These are phyloP conservation scores for Cyberlindnera suaveolens DNA, from an alignment of 805 yeast species.

Conservation along the genomic window DNA sequence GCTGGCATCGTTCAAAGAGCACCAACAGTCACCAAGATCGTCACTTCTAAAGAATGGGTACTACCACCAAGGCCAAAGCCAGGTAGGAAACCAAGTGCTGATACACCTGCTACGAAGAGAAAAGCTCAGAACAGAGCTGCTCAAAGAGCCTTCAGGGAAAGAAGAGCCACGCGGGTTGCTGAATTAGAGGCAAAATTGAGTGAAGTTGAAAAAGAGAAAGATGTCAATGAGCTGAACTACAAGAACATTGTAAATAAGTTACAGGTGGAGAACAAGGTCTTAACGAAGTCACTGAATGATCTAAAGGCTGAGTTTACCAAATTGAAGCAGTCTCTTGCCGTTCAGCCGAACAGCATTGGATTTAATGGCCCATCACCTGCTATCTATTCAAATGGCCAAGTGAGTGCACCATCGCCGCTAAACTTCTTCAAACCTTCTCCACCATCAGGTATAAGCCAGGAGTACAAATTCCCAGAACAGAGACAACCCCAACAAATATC, in stretches of 20 bases:
- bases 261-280: constrained; percentile 29
- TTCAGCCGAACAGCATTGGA: constrained; percentile 11
- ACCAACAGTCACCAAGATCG: constrained; percentile 38
- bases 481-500: background rate
- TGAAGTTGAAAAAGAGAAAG: constrained; percentile 63
- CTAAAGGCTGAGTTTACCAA: constrained; percentile 22
- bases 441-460: constrained; percentile 15
- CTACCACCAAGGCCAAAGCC: constrained; percentile 77
- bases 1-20: background rate
- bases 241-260: constrained; percentile 18
- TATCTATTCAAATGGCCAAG: constrained; percentile 20
- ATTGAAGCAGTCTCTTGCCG: constrained; percentile 12
- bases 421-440: constrained; percentile 44
- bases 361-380: constrained; percentile 19
- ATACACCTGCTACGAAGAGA: constrained; percentile 77
- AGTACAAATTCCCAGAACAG: constrained; percentile 5
- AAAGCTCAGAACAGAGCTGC: constrained; percentile 95
- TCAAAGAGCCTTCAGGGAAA: constrained; percentile 83
- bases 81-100: constrained; percentile 56
- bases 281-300: constrained; percentile 26
- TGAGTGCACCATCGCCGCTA: constrained; percentile 25
- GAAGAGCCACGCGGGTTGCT: constrained; percentile 75
- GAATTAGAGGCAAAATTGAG: constrained; percentile 67
- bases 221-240: constrained; percentile 39
- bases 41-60: constrained; percentile 70